Evolutionary conservation across 2,329 filamentous ascomycete genomes (phyloP).

Genomic region (Cercospora sp.): DNA sequence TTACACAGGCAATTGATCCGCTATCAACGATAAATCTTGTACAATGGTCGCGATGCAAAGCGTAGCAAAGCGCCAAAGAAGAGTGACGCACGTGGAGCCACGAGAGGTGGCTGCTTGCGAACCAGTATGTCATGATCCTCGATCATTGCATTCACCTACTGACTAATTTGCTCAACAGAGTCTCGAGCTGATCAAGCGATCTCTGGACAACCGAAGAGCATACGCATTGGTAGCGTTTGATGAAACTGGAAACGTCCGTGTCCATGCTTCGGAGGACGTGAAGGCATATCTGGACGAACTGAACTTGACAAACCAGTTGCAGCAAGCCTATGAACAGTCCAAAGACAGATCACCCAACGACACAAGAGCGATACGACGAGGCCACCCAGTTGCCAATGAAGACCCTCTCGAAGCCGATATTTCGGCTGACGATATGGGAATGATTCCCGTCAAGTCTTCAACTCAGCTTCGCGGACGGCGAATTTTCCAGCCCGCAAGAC

Average conservation of each 20-base stretch:
- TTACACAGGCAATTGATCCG: not conserved
- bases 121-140: not conserved
- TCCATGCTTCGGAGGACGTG: constrained; percentile 14
- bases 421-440: not conserved
- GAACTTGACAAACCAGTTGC: constrained; percentile 5
- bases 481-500: constrained; percentile 3
- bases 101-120: not conserved
- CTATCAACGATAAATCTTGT: not conserved
- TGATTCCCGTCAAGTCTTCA: not conserved
- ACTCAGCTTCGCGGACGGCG: constrained; percentile 4
- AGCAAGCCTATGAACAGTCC: constrained; percentile 11
- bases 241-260: constrained; percentile 16
- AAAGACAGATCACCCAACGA: not conserved
- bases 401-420: not conserved
- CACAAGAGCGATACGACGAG: not conserved
- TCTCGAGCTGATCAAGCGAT: constrained; percentile 7
- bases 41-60: not conserved
- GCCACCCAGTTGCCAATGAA: not conserved
- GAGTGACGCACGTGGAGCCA: not conserved
- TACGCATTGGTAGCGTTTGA: constrained; percentile 22
- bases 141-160: not conserved
- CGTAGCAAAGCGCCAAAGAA: not conserved
- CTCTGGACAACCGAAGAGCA: constrained; percentile 10
- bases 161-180: not conserved
- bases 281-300: constrained; percentile 17